Conservation (phyloP, 441 rosid genomes). For the Gossypium davidsonii region DNA sequence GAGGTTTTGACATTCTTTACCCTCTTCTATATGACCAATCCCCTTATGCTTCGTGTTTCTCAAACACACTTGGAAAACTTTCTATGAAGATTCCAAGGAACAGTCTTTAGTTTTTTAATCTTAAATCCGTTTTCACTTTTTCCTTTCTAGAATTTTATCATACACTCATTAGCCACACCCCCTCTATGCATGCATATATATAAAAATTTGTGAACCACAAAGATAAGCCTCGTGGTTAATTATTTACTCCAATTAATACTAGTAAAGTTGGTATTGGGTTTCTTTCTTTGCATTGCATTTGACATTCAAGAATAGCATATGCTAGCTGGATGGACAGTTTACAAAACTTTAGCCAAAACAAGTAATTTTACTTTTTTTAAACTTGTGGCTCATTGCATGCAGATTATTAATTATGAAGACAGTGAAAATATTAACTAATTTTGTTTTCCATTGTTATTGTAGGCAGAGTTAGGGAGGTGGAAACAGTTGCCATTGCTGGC, state of each 20-base stretch:
- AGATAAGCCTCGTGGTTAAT: background rate
- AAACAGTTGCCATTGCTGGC: constrained; percentile 22
- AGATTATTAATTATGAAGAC: background rate
- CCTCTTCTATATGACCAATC: constrained; percentile 21
- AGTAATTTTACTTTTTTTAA: background rate
- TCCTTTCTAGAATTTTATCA: background rate
- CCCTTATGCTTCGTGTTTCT: constrained; percentile 14
- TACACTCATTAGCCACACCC: background rate
- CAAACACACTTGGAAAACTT: constrained; percentile 12
- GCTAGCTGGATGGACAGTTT: constrained; percentile 11
- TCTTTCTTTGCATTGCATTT: constrained; percentile 2
- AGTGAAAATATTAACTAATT: background rate
- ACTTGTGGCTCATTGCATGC: background rate
- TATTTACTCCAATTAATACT: constrained; percentile 16
- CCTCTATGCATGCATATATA: background rate
- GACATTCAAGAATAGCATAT: constrained; percentile 5
- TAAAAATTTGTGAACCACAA: background rate
- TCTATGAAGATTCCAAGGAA: constrained; percentile 27
- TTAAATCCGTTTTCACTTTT: background rate
- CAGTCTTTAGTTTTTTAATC: background rate
- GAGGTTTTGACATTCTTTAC: background rate
- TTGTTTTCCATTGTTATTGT: background rate
- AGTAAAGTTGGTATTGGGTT: background rate
- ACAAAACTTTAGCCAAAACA: constrained; percentile 3
- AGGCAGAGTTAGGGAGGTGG: constrained; percentile 8